Evolutionary conservation across 192 early-diverging fungal genomes (phyloP).

Genomic region (Podochytrium sp.): DNA sequence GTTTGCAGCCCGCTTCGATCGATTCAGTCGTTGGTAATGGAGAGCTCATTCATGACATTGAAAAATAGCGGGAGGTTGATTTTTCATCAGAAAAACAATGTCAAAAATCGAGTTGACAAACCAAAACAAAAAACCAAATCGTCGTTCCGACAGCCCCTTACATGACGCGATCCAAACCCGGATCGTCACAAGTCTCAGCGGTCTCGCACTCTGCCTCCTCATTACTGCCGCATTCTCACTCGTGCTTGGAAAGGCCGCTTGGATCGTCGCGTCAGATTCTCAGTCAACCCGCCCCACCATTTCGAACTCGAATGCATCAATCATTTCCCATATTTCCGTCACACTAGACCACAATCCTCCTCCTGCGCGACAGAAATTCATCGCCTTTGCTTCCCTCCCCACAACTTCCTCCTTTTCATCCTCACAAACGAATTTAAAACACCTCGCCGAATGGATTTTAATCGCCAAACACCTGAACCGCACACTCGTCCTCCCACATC

Average conservation of each 20-base stretch:
- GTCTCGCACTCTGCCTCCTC: neutral
- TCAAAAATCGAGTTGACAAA: too few relatives aligned
- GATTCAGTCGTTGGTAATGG: too few relatives aligned
- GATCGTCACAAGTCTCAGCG: neutral
- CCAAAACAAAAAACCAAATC: too few relatives aligned
- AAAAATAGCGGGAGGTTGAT: too few relatives aligned
- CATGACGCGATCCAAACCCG: neutral
- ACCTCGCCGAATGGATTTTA: slow-evolving; percentile 20
- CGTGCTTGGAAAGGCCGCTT: neutral
- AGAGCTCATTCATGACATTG: too few relatives aligned
- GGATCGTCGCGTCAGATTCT: neutral
- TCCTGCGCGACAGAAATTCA: neutral
- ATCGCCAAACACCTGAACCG: slow-evolving; percentile 17
- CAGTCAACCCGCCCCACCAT: neutral
- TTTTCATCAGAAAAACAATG: too few relatives aligned
- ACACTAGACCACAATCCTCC: neutral
- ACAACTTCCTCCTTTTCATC: neutral
- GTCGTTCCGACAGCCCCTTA: too few relatives aligned
- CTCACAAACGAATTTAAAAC: neutral
- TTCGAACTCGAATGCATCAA: neutral
- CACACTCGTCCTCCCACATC: slow-evolving; percentile 1
- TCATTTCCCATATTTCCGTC: neutral
- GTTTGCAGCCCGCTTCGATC: too few relatives aligned
- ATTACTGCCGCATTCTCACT: neutral
- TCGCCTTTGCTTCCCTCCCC: slow-evolving; percentile 11